Evolutionary conservation across 2,329 filamentous ascomycete species (phyloP).

Genomic region (Bertia moriformis): DNA sequence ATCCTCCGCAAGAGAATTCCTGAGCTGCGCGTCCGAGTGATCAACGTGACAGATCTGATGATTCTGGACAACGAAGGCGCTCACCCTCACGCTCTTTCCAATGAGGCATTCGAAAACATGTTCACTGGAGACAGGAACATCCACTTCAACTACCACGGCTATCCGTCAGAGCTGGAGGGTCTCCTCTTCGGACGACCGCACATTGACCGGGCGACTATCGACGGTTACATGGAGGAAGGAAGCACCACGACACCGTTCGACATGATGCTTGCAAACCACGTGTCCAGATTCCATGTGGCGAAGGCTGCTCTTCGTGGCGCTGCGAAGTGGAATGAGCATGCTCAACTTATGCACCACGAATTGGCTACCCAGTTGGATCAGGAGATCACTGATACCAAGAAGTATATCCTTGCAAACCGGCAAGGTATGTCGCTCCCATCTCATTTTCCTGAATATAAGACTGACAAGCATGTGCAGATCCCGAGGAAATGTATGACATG

Average conservation of each 20-base stretch:
- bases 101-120: constrained; percentile 33
- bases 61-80: constrained; percentile 36
- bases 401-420: constrained; percentile 34
- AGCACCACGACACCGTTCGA: constrained; percentile 55
- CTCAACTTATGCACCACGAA: constrained; percentile 27
- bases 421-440: constrained; percentile 25
- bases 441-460: neutral
- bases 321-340: constrained; percentile 27
- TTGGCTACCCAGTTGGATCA: constrained; percentile 29
- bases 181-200: constrained; percentile 41
- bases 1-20: constrained; percentile 34
- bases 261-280: constrained; percentile 51
- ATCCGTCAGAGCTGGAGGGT: constrained; percentile 42
- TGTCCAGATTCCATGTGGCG: constrained; percentile 44
- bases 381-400: constrained; percentile 28
- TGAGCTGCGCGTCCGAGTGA: constrained; percentile 37
- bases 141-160: constrained; percentile 57
- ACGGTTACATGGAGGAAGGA: constrained; percentile 50
- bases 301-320: constrained; percentile 34
- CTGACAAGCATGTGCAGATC: constrained; percentile 22
- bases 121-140: constrained; percentile 41
- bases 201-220: constrained; percentile 35
- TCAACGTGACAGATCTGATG: constrained; percentile 56
- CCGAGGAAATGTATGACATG: constrained; percentile 32
- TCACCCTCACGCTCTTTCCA: constrained; percentile 43